Evolutionary conservation across 176 grass and related monocot genomes (phyloP), one percentile per base, ranked within the genome.

Genomic region (Rhynchospora pubera): DNA sequence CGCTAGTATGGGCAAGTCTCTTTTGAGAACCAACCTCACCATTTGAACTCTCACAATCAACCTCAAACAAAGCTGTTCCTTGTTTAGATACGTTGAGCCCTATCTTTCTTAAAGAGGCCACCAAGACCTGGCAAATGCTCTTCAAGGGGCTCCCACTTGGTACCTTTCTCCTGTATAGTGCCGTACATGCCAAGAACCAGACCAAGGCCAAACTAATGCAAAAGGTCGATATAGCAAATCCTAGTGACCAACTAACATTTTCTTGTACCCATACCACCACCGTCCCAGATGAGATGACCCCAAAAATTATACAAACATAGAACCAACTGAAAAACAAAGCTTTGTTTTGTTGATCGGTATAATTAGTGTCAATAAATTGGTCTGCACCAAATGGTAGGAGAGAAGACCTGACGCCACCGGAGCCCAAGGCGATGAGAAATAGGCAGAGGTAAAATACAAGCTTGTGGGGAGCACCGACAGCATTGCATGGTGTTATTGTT

Each of bases 181-280:
- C 84, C 16, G 80, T 88, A 79, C 67, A 81, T 12, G 85, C 57
- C 46, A 93, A 81, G 88, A 93, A 93, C 10, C 80, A 88, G 47
- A 18, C 89, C 39, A 87, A 85, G 56, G 85, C 89, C 21, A 93
- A 52, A 47, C 80, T 77, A 69, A 93, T 51, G 84, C 85, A 93
- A 42, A 82, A 47, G 21, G 91, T 97, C 76, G 91, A 47, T 84
- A 97, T 86, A 68, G 85, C 91, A 84, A 97, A 97, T 43, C 91
- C 93, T 61, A 97, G 85, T 9, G 89, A 85, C 93, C 93, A 97
- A 83, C 85, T 86, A n/a, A 97, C 23, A 79, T 97, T 91, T 80
- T 89, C 83, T 90, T 93, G 91, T 45, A 97, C 70, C 93, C 93
- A 97, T 13, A 97, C 93, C 19, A 97, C 84, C n/a, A 91, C 66